Evolutionary conservation across 345 rosid species (phyloP).

Genomic region (Salix caprea): DNA sequence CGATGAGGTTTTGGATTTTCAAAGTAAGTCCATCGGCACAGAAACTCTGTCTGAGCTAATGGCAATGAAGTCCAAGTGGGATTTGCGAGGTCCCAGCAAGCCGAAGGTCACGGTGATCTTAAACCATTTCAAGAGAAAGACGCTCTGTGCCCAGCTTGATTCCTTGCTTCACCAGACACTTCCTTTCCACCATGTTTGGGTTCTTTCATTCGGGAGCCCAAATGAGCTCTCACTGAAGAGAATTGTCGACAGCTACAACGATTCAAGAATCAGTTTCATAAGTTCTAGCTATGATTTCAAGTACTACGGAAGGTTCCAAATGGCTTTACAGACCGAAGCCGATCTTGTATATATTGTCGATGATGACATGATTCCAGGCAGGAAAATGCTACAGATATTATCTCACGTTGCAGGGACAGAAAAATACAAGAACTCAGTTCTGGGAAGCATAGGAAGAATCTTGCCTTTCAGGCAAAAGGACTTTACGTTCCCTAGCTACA

Average conservation of each 20-base stretch:
- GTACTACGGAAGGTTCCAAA: constrained; percentile 94
- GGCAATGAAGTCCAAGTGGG: constrained; percentile 89
- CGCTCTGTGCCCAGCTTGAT: constrained; percentile 89
- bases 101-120: constrained; percentile 83
- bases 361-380: constrained; percentile 97
- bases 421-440: constrained; percentile 81
- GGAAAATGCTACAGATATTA: constrained; percentile 82
- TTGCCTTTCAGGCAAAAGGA: constrained; percentile 91
- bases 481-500: constrained; percentile 90
- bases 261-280: constrained; percentile 83
- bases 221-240: constrained; percentile 62
- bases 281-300: constrained; percentile 91
- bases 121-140: constrained; percentile 94
- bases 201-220: constrained; percentile 84
- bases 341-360: constrained; percentile 82
- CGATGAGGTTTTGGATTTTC: constrained; percentile 57
- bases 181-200: constrained; percentile 94
- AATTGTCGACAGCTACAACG: constrained; percentile 76
- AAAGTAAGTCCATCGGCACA: constrained; percentile 50
- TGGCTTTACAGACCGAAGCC: constrained; percentile 90
- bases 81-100: constrained; percentile 44
- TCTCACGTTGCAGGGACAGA: constrained; percentile 96
- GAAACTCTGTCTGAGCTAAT: constrained; percentile 67
- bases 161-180: constrained; percentile 80
- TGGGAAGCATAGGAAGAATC: constrained; percentile 96